Base-by-base conservation (phyloP, 75 land plant genomes). In the Ceratopteris richardii region DNA sequence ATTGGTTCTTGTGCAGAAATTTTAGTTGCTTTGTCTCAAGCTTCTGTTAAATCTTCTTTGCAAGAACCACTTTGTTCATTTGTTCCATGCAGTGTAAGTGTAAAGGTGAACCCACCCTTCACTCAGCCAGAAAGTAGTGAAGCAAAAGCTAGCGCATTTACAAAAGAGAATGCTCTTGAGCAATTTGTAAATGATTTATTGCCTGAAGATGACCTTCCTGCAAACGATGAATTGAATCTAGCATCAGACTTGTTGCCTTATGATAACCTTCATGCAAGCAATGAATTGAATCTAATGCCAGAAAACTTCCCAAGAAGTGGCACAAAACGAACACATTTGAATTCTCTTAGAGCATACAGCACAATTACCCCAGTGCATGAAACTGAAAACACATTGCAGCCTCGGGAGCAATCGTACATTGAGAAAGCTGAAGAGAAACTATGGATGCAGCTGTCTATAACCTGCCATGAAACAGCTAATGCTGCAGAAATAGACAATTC, bases 11-110 rank as follows among this genome's bases (percentile, higher is more conserved):
- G 54, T 52, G 54, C 54, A 24, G 54, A 52, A 26, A 52, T 24
- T 24, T 23, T 52, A 24, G 1, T 52, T 4, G 54, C 54, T 19
- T 13, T 48, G 29, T 42, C 64, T n/a, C 64, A 61, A 61, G 52
- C 37, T 7, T 60, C 62, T 25, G 46, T 40, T 1, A 46, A 29
- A 16, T 47, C 33, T n/a, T 61, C 64, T 25, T 26, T 39, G 26
- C 52, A 27, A 47, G 64, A 61, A 9, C 64, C 64, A 44, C 51
- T 61, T 11, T 46, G 52, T 31, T 61, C 52, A 1, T 61, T 61
- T 61, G 64, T 61, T 17, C 64, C 64, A 1, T 61, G 64, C 22
- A 61, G 64, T 28, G 46, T 61, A n/a, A 20, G 20, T 28, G 36
- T 10, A 31, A 29, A 37, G 25, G 51, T 5, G 11, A 43, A n/a